Conservation (phyloP, 768 basidiomycete genomes). For the Russula dissimulans region DNA sequence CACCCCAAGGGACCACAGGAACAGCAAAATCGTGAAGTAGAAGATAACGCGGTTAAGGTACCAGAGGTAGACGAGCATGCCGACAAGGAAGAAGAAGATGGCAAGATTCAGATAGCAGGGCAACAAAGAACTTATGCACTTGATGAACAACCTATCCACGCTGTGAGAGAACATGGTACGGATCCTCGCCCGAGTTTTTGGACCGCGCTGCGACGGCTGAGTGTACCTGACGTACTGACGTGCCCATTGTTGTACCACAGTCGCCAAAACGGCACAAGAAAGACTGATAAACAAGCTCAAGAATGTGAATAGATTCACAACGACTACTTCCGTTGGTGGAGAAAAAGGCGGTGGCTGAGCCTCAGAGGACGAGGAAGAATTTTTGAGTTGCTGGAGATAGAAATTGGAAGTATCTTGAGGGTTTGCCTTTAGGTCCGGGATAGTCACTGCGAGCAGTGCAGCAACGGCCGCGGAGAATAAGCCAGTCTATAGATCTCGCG, state of each 20-base stretch:
- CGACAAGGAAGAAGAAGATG: not conserved
- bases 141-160: not conserved
- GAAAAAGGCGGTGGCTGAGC: not conserved
- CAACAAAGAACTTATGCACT: not conserved
- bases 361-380: no score
- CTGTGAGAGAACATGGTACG: not conserved
- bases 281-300: not conserved
- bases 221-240: not conserved
- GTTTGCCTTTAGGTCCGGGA: not conserved
- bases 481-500: not conserved
- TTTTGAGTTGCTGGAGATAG: not conserved
- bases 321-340: not conserved
- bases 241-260: not conserved
- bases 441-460: not conserved
- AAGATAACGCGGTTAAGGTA: not conserved
- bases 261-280: not conserved
- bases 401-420: not conserved
- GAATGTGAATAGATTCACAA: not conserved
- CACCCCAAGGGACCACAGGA: no score
- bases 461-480: constrained; percentile 13
- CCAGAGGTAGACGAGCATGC: not conserved
- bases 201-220: not conserved
- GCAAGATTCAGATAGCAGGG: not conserved
- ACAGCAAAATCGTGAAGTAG: no score
- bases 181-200: not conserved